Evolutionary conservation across 1,284 basidiomycete genomes (phyloP).

Genomic region (Cystobasidium sp.): DNA sequence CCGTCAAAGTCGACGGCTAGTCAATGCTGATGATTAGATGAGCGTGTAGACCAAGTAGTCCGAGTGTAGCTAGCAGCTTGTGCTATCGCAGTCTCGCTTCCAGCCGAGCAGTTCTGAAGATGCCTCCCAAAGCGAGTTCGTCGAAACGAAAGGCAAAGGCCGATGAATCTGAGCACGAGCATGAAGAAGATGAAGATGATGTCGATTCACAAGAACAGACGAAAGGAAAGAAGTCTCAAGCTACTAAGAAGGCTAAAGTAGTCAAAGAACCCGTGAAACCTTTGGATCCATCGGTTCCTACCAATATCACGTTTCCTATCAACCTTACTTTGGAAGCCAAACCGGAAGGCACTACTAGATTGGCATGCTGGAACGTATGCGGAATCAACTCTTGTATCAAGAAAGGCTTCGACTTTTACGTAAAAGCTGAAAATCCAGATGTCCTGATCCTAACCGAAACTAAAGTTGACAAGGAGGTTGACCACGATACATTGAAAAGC

Average conservation of each 20-base stretch:
- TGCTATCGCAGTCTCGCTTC: neutral
- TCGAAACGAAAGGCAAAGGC: slow-evolving; percentile 25
- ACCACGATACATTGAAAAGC: slow-evolving; percentile 44
- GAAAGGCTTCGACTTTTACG: slow-evolving; percentile 72
- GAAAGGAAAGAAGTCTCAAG: slow-evolving; percentile 30
- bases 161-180: slow-evolving; percentile 13
- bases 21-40: neutral
- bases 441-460: slow-evolving; percentile 79
- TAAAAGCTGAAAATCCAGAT: slow-evolving; percentile 81
- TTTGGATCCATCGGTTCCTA: slow-evolving; percentile 49
- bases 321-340: slow-evolving; percentile 41
- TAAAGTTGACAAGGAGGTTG: slow-evolving; percentile 62
- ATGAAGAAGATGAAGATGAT: slow-evolving; percentile 21
- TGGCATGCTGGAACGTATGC: slow-evolving; percentile 50
- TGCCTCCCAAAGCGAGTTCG: slow-evolving; percentile 33
- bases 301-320: slow-evolving; percentile 51
- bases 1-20: neutral
- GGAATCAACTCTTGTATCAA: slow-evolving; percentile 51
- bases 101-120: slow-evolving; percentile 13
- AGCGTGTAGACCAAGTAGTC: neutral
- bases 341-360: slow-evolving; percentile 43
- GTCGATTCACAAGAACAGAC: slow-evolving; percentile 14
- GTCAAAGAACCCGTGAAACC: slow-evolving; percentile 51
- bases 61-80: neutral
- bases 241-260: slow-evolving; percentile 44